Conservation (phyloP, 768 basidiomycete species). For the Lentinula raphanica region DNA sequence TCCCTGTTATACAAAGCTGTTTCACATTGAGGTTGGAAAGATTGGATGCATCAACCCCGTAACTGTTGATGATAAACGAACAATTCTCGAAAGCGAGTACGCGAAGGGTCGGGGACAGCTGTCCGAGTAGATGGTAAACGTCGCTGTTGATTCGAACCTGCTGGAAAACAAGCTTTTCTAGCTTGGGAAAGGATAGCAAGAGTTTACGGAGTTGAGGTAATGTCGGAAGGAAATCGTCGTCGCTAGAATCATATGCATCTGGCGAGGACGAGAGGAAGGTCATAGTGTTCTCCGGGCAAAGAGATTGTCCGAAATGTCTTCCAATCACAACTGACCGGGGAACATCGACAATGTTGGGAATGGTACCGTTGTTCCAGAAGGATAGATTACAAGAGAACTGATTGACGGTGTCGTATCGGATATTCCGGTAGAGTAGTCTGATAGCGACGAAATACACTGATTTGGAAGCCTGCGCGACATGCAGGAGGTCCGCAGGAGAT, state of each 20-base stretch:
- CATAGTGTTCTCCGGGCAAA: neutral
- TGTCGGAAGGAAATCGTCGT: neutral
- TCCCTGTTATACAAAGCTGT: conserved; percentile 30
- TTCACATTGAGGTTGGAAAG: conserved; percentile 26
- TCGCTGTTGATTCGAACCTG: neutral
- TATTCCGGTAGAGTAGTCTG: neutral
- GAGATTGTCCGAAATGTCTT: neutral
- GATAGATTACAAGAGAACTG: neutral
- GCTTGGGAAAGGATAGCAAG: neutral
- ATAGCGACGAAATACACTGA: neutral
- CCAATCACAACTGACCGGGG: conserved; percentile 1
- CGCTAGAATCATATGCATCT: neutral
- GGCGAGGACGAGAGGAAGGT: neutral
- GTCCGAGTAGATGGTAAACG: neutral
- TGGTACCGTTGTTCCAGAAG: neutral
- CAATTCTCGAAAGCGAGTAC: neutral
- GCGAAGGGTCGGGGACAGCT: neutral
- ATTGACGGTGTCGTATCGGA: neutral
- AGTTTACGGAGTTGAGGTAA: neutral
- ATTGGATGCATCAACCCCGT: neutral
- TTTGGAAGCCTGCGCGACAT: neutral
- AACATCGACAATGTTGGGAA: neutral
- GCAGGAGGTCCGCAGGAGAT: conserved; percentile 1
- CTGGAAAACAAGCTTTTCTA: neutral
- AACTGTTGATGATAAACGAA: neutral